phyloP scores from a whole-genome alignment of 192 early-diverging fungal species.

The Phlyctochytrium arcticum region DNA sequence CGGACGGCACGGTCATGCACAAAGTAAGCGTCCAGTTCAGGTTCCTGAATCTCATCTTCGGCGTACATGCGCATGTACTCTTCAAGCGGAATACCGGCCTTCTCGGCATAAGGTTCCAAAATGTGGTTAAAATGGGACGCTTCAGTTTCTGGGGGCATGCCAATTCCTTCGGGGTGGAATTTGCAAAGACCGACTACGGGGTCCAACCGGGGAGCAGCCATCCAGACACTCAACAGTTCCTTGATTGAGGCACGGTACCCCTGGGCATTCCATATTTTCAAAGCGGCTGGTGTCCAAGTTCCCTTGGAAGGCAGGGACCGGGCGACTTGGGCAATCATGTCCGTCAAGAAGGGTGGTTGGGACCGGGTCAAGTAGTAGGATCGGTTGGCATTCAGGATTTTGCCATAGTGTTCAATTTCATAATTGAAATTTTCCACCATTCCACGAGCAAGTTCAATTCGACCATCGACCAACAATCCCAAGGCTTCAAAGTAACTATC shows the following conservation, averaged over 20 bases:
- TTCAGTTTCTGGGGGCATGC: slow-evolving; percentile 99
- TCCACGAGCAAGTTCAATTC: slow-evolving; percentile 77
- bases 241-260: slow-evolving; percentile 74
- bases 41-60: slow-evolving; percentile 62
- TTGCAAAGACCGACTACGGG: slow-evolving; percentile 69
- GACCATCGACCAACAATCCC: slow-evolving; percentile 82
- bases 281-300: slow-evolving; percentile 15
- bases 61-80: slow-evolving; percentile 76
- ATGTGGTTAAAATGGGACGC: slow-evolving; percentile 63
- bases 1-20: slow-evolving; percentile 96
- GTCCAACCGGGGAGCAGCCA: slow-evolving; percentile 74
- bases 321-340: slow-evolving; percentile 87
- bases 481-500: slow-evolving; percentile 90
- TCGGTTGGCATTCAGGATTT: slow-evolving; percentile 98
- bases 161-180: slow-evolving; percentile 83
- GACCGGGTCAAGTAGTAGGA: slow-evolving; percentile 95
- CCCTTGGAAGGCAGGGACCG: slow-evolving; percentile 47
- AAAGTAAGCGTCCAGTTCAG: slow-evolving; percentile 91
- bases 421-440: slow-evolving; percentile 99
- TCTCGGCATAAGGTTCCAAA: slow-evolving; percentile 73
- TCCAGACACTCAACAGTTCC: slow-evolving; percentile 93
- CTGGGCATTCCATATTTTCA: slow-evolving; percentile 67
- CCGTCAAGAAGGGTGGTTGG: slow-evolving; percentile 97
- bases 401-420: slow-evolving; percentile 96
- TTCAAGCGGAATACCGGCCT: slow-evolving; percentile 50